phyloP scores from a whole-genome alignment of 1,139 yeast genomes.

The Pichia sp. region DNA sequence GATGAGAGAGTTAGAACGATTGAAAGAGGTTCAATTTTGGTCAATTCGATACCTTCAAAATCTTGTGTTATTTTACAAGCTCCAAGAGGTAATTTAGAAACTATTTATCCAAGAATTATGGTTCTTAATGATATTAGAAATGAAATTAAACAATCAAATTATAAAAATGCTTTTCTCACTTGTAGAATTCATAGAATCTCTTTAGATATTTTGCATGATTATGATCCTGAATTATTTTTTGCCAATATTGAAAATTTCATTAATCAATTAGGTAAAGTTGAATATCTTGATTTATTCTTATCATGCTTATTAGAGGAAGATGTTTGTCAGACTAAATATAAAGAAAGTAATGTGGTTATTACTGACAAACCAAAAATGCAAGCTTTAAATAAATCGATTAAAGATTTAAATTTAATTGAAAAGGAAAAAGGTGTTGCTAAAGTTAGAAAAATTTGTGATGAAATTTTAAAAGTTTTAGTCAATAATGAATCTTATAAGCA shows the following conservation, averaged over 20 bases:
- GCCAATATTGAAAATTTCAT: conserved; percentile 63
- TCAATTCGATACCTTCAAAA: conserved; percentile 75
- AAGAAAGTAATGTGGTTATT: conserved; percentile 46
- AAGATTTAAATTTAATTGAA: conserved; percentile 18
- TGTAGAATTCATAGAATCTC: conserved; percentile 92
- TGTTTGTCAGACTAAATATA: conserved; percentile 76
- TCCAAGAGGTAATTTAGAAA: conserved; percentile 92
- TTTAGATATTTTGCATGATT: conserved; percentile 83
- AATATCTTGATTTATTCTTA: conserved; percentile 77
- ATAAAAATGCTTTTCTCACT: conserved; percentile 64
- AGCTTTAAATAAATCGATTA: conserved; percentile 4
- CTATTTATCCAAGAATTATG: conserved; percentile 89
- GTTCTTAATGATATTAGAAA: conserved; percentile 78
- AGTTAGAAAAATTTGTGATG: conserved; percentile 71
- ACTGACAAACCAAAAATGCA: conserved; percentile 12
- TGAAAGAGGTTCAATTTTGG: conserved; percentile 83
- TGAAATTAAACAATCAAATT: conserved; percentile 51
- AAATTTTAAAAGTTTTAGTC: conserved; percentile 51
- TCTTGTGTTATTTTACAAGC: conserved; percentile 86
- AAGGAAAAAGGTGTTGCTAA: conserved; percentile 41
- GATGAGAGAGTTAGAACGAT: conserved; percentile 87
- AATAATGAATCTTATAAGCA: conserved; percentile 45
- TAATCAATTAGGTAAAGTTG: conserved; percentile 62
- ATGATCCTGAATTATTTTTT: conserved; percentile 64
- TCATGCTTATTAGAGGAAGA: conserved; percentile 85